These are phyloP conservation scores for Fusarium goolgardi DNA, from an alignment of 2,329 filamentous ascomycete species.

Conservation along the genomic window DNA sequence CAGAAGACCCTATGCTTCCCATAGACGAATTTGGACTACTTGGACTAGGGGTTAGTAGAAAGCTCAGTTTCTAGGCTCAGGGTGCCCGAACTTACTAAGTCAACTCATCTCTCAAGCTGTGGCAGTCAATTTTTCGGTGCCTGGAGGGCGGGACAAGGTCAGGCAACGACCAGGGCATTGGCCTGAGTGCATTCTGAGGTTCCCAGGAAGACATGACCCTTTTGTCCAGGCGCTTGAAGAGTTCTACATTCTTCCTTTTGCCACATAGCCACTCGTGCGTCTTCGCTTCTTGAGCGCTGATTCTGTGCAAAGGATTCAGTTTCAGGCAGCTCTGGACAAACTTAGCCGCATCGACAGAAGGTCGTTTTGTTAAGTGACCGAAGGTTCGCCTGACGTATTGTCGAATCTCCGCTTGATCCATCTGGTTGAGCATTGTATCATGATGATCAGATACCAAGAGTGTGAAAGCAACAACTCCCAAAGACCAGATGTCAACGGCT, in stretches of 20 bases:
- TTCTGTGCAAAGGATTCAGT: constrained; percentile 42
- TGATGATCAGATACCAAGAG: constrained; percentile 47
- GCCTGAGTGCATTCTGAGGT: constrained; percentile 45
- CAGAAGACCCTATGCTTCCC: constrained; percentile 16
- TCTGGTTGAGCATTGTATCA: constrained; percentile 45
- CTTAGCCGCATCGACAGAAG: constrained; percentile 44
- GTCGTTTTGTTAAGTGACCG: constrained; percentile 21
- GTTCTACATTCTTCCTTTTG: constrained; percentile 47
- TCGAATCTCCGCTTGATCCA: constrained; percentile 46
- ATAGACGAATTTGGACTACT: constrained; percentile 6
- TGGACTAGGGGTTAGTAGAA: background rate
- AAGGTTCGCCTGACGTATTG: constrained; percentile 33
- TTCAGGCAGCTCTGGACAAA: constrained; percentile 52
- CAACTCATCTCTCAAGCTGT: background rate
- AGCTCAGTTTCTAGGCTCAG: background rate
- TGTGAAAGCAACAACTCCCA: constrained; percentile 60
- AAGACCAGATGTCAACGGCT: constrained; percentile 64
- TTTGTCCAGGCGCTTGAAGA: constrained; percentile 51
- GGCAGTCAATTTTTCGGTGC: background rate
- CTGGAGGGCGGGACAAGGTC: constrained; percentile 33
- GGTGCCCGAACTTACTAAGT: background rate
- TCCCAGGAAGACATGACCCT: constrained; percentile 47
- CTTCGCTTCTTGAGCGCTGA: constrained; percentile 47
- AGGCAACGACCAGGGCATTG: constrained; percentile 52
- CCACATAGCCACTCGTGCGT: constrained; percentile 52